Percentiles rank a stretch among this genome's conserved stretches.
phyloP scores from a whole-genome alignment of 2,329 filamentous ascomycete species.

The Amauroascus verrucosus region DNA sequence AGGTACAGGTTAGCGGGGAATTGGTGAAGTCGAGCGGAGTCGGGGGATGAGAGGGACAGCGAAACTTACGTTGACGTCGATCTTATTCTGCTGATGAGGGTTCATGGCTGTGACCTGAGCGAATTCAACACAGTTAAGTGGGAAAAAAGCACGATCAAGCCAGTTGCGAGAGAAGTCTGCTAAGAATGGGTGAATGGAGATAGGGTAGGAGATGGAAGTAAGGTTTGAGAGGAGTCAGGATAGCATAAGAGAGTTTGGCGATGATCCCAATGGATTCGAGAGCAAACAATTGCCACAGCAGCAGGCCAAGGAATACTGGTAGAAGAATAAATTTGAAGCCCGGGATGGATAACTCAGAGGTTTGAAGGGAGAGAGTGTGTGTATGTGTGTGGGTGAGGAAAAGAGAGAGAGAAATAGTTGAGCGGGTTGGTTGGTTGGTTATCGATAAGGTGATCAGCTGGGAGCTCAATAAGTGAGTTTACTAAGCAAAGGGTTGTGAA shows the following conservation, averaged over 20 bases:
- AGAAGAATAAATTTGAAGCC: no score
- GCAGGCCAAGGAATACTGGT: no score
- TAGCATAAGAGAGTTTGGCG: neutral
- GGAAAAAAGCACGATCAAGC: neutral
- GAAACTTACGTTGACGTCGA: conserved; percentile 81
- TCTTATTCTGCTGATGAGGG: conserved; percentile 95
- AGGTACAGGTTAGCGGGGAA: conserved; percentile 13
- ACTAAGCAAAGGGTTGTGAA: neutral
- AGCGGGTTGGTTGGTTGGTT: neutral
- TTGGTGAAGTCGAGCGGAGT: neutral
- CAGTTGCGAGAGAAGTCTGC: neutral
- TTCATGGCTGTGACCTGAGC: conserved; percentile 55
- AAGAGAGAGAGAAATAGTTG: neutral
- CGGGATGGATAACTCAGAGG: no score
- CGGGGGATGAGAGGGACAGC: neutral
- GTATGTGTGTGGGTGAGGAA: no score
- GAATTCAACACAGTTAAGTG: neutral
- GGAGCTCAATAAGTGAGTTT: neutral
- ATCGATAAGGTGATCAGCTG: conserved; percentile 11
- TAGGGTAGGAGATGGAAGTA: neutral
- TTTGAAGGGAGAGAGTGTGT: no score
- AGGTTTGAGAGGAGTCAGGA: conserved; percentile 4
- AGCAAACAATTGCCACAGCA: neutral
- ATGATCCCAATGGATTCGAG: neutral
- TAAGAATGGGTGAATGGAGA: neutral